Conservation (phyloP, 1,284 basidiomycete genomes). For the Malassezia brasiliensis region DNA sequence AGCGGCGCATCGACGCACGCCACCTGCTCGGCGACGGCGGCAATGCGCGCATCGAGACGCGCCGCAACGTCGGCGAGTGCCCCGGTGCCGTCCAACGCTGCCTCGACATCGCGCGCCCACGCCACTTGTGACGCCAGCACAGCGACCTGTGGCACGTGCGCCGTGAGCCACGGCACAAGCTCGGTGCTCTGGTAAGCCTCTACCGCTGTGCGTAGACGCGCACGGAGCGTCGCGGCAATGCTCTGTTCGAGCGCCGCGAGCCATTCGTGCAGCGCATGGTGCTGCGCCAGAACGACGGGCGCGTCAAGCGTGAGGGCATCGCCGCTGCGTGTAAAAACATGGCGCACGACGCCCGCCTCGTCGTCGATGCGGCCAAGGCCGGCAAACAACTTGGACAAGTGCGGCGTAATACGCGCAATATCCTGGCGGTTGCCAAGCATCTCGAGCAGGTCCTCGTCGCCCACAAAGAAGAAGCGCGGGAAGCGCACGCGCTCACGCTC, state of each 20-base stretch:
- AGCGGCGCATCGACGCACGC: conserved; percentile 76
- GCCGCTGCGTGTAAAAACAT: conserved; percentile 60
- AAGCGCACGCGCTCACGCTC: conserved; percentile 84
- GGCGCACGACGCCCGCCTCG: conserved; percentile 54
- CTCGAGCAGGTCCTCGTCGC: conserved; percentile 95
- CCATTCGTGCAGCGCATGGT: conserved; percentile 98
- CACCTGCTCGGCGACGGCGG: conserved; percentile 78
- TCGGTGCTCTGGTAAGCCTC: conserved; percentile 55
- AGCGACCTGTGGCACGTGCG: conserved; percentile 88
- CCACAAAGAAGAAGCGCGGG: conserved; percentile 99
- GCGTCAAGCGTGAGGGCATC: conserved; percentile 86
- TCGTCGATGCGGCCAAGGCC: conserved; percentile 81
- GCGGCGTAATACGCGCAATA: conserved; percentile 91
- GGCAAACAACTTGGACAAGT: conserved; percentile 99
- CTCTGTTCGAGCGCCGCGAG: conserved; percentile 80
- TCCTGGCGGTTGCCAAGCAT: conserved; percentile 99
- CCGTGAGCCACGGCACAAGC: conserved; percentile 77
- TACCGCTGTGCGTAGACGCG: conserved; percentile 68
- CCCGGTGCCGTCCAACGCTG: conserved; percentile 64
- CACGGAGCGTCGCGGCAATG: conserved; percentile 85
- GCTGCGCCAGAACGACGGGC: conserved; percentile 64
- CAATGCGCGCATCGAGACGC: not conserved
- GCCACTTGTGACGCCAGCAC: conserved; percentile 85
- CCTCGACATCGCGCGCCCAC: conserved; percentile 83
- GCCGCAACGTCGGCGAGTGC: conserved; percentile 67